phyloP scores from a whole-genome alignment of 352 stramenopile genomes.

The Phytophthora sp. region DNA sequence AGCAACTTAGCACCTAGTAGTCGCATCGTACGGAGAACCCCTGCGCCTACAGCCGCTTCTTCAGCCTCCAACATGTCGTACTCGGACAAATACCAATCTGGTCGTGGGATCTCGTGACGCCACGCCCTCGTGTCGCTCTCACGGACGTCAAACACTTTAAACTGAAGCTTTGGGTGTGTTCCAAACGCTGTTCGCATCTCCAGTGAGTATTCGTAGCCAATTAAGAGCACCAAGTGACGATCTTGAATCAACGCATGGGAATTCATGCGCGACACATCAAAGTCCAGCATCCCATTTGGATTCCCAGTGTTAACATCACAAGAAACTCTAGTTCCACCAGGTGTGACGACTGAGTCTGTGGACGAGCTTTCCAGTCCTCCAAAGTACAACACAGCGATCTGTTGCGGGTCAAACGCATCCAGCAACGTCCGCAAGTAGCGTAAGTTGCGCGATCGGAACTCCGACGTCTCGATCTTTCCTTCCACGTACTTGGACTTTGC shows the following conservation, averaged over 20 bases:
- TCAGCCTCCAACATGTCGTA: conserved; percentile 61
- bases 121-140: conserved; percentile 61
- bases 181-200: conserved; percentile 35
- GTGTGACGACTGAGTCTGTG: conserved; percentile 28
- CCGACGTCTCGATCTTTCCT: conserved; percentile 71
- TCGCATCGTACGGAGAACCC: conserved; percentile 62
- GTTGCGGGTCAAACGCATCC: conserved; percentile 79
- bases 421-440: conserved; percentile 71
- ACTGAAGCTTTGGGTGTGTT: conserved; percentile 48
- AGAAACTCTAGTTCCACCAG: conserved; percentile 29
- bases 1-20: conserved; percentile 74
- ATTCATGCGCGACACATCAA: conserved; percentile 81
- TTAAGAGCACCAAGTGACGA: conserved; percentile 64
- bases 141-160: conserved; percentile 69
- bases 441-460: conserved; percentile 74
- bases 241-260: conserved; percentile 79
- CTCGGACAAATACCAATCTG: conserved; percentile 76
- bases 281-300: conserved; percentile 66
- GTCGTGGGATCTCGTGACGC: conserved; percentile 72
- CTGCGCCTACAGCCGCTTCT: conserved; percentile 41
- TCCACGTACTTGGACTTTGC: conserved; percentile 73
- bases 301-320: conserved; percentile 32
- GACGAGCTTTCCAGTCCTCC: conserved; percentile 34
- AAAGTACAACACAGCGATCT: conserved; percentile 78
- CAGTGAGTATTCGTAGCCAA: conserved; percentile 56